A percentile compares a stretch with the other conserved stretches of the same genome.
Conservation (phyloP, 1,139 yeast species). For the Diutina pseudorugosa region DNA sequence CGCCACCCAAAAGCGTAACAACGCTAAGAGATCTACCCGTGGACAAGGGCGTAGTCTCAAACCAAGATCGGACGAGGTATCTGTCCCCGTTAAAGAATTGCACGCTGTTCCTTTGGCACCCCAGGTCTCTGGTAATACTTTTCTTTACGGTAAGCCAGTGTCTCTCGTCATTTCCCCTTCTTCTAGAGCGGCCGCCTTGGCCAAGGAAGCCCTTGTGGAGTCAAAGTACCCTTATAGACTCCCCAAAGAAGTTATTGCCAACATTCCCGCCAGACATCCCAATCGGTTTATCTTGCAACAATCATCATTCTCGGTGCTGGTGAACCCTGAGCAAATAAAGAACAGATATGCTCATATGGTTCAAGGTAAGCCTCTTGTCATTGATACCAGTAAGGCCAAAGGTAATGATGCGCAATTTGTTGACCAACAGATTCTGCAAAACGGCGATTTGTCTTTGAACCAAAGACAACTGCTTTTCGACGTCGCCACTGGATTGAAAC, state of each 20-base stretch:
- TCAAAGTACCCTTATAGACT: slow-evolving; percentile 33
- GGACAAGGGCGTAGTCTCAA: neutral
- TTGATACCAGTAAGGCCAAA: slow-evolving; percentile 7
- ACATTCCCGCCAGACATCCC: slow-evolving; percentile 11
- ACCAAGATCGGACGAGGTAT: neutral
- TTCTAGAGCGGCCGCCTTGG: slow-evolving; percentile 27
- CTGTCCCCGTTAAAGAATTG: slow-evolving; percentile 6
- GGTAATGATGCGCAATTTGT: slow-evolving; percentile 11
- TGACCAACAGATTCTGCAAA: slow-evolving; percentile 17
- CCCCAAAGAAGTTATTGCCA: slow-evolving; percentile 24
- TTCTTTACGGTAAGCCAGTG: slow-evolving; percentile 29
- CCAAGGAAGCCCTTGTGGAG: slow-evolving; percentile 25
- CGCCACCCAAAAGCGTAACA: neutral
- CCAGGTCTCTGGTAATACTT: slow-evolving; percentile 17
- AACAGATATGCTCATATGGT: slow-evolving; percentile 21
- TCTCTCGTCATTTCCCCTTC: slow-evolving; percentile 18
- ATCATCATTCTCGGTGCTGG: slow-evolving; percentile 15
- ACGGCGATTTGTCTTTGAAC: slow-evolving; percentile 17
- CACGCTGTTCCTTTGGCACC: slow-evolving; percentile 13
- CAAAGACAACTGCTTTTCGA: slow-evolving; percentile 20
- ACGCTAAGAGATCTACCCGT: neutral
- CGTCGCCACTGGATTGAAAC: slow-evolving; percentile 17
- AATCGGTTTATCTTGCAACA: slow-evolving; percentile 25
- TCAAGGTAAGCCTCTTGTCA: slow-evolving; percentile 18
- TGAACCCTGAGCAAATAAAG: slow-evolving; percentile 15